Evolutionary conservation across 345 rosid genomes (phyloP).

Genomic region (Populus euphratica): DNA sequence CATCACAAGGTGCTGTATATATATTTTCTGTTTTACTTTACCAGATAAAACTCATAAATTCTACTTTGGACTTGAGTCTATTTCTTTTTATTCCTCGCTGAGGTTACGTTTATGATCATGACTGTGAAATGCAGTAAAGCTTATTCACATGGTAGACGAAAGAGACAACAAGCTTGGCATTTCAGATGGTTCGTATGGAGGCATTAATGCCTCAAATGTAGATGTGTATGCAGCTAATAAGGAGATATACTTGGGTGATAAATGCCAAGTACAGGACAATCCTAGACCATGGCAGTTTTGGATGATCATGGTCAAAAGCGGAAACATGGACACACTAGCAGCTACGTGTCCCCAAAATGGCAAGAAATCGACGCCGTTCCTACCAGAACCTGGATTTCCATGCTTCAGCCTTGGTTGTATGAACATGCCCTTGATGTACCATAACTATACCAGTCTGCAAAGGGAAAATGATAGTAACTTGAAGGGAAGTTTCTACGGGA

Average conservation of each 20-base stretch:
- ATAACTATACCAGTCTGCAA: slow-evolving; percentile 42
- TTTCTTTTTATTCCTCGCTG: neutral
- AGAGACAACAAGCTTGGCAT: slow-evolving; percentile 59
- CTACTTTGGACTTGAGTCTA: too few species aligned
- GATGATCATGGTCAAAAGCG: slow-evolving; percentile 89
- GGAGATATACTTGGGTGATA: slow-evolving; percentile 60
- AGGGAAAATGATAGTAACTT: slow-evolving; percentile 20
- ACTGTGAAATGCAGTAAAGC: neutral
- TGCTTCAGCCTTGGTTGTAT: slow-evolving; percentile 71
- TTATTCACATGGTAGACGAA: slow-evolving; percentile 55
- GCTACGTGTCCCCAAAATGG: slow-evolving; percentile 65
- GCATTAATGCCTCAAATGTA: slow-evolving; percentile 32
- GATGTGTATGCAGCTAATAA: slow-evolving; percentile 67
- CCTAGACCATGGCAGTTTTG: slow-evolving; percentile 79
- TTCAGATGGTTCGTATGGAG: slow-evolving; percentile 35
- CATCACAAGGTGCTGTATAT: neutral
- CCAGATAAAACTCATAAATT: neutral
- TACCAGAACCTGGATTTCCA: slow-evolving; percentile 44
- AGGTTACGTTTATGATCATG: neutral
- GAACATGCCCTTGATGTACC: slow-evolving; percentile 65
- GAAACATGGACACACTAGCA: slow-evolving; percentile 59
- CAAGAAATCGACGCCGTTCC: slow-evolving; percentile 36
- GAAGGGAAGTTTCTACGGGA: slow-evolving; percentile 71
- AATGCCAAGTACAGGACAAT: slow-evolving; percentile 51
- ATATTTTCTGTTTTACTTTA: too few species aligned